Base-by-base conservation (phyloP, 164 flowering plant genomes). In the Vitis rotundifolia region DNA sequence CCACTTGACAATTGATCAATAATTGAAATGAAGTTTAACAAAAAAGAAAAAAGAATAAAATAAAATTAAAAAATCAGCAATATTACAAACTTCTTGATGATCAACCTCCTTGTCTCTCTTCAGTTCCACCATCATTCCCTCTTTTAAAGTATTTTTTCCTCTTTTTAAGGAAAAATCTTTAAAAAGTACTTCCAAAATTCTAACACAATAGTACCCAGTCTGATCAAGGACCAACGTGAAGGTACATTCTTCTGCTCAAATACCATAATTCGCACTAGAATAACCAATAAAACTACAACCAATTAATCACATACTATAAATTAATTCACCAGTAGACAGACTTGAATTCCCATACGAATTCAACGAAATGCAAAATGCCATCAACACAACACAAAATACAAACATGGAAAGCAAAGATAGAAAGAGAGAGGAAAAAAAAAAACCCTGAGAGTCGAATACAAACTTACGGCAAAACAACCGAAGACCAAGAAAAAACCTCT, bases 401-500 rank as follows among this genome's bases (percentile, higher is more conserved):
- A 22, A 22, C 16, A n/a, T 47, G 15, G 12, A 3, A 37, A 49
- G 29, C 1, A 52, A 5, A 15, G 4, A 66, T 3, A 60, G 49
- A 52, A 5, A 15, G 4, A 66, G 12, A 60, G 49, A 10, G 10
- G 29, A 1, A 1, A 37, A 51, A 51, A 52, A 37, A 28, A 11
- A 8, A 3, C 0, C 44, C 2, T 37, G 22, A 53, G 26, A 44
- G 51, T 3, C 7, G 19, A 49, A 26, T 8, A 28, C 19, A 3
- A 60, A 78, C 91, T 57, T 79, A 92, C 96, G 96, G 98, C 3
- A 88, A 48, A 75, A 92, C 77, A 54, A 89, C 89, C 67, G 97
- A 92, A 78, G 87, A 68, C 95, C 91, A 87, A 70, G 87, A 49
- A 76, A 92, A 90, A 9, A 44, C 80, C 73, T 90, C 97, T 64